phyloP scores from a whole-genome alignment of 257 asterid species.

The Phtheirospermum japonicum region DNA sequence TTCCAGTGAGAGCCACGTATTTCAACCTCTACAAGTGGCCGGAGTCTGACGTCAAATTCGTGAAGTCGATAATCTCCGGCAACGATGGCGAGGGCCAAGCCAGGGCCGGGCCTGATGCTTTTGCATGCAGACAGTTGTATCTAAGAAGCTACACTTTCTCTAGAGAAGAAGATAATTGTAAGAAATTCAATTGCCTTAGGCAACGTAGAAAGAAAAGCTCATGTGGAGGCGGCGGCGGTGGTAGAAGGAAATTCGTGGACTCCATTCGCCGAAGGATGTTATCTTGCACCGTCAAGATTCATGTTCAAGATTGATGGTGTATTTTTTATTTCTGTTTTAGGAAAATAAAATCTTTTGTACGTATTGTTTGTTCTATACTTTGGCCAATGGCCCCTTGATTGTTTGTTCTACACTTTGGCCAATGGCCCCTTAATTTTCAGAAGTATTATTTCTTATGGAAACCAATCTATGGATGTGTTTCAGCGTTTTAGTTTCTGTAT shows the following conservation, averaged over 20 bases:
- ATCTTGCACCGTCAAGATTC: slow-evolving; percentile 46
- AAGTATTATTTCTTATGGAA: too few relatives aligned
- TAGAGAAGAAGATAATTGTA: slow-evolving; percentile 31
- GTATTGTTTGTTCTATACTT: too few relatives aligned
- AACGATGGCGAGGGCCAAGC: too few relatives aligned
- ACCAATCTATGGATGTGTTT: too few relatives aligned
- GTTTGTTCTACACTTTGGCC: too few relatives aligned
- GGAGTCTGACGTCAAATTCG: slow-evolving; percentile 41
- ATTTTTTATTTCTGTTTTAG: too few relatives aligned
- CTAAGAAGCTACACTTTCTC: slow-evolving; percentile 60
- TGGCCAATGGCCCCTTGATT: too few relatives aligned
- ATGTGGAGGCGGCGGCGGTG: not conserved
- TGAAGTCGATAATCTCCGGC: slow-evolving; percentile 40
- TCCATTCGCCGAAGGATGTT: slow-evolving; percentile 46
- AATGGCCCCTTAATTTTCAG: too few relatives aligned
- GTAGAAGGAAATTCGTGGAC: slow-evolving; percentile 25
- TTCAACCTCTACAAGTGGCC: slow-evolving; percentile 39
- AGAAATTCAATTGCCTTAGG: slow-evolving; percentile 21
- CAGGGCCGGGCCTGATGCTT: slow-evolving; percentile 37
- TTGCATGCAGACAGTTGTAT: slow-evolving; percentile 50
- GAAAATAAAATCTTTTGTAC: too few relatives aligned
- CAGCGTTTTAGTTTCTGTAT: too few relatives aligned
- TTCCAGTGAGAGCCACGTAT: slow-evolving; percentile 33
- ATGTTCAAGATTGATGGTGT: slow-evolving; percentile 30
- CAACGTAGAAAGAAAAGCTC: slow-evolving; percentile 6